These are phyloP conservation scores for Spinellus fusiger DNA, from an alignment of 192 early-diverging fungal species.

Conservation along the genomic window DNA sequence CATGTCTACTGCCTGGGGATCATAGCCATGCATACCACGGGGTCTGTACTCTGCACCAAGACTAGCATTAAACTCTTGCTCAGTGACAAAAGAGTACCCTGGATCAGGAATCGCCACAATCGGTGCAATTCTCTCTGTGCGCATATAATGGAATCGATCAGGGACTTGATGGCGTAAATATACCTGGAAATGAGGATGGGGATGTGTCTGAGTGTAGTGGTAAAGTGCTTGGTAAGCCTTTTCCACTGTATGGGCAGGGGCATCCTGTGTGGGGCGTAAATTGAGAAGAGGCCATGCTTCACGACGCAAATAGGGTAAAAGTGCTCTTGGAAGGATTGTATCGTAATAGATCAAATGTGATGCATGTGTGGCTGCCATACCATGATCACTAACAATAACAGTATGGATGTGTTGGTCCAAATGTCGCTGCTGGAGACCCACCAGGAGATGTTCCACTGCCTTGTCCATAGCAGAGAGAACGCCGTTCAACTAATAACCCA, in stretches of 20 bases:
- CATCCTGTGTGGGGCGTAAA: conserved; percentile 48
- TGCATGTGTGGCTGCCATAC: conserved; percentile 62
- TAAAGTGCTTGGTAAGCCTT: conserved; percentile 46
- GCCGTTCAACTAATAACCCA: conserved; percentile 46
- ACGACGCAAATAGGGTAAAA: conserved; percentile 42
- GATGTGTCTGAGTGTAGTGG: conserved; percentile 26
- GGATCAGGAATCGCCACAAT: conserved; percentile 64
- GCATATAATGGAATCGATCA: conserved; percentile 60
- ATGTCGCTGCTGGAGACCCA: conserved; percentile 50
- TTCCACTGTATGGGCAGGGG: conserved; percentile 29
- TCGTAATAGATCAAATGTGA: conserved; percentile 67
- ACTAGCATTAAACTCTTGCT: conserved; percentile 30
- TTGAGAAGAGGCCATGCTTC: conserved; percentile 59
- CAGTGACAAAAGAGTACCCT: conserved; percentile 53
- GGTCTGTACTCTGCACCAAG: conserved; percentile 20
- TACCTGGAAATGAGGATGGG: conserved; percentile 45
- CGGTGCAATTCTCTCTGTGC: conserved; percentile 64
- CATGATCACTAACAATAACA: conserved; percentile 77
- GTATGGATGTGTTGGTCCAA: conserved; percentile 62
- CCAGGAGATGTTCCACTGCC: conserved; percentile 53
- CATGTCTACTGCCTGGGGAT: conserved; percentile 71
- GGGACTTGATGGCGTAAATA: conserved; percentile 73
- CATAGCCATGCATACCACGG: conserved; percentile 81
- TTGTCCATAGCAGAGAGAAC: conserved; percentile 49
- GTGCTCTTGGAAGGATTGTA: conserved; percentile 36